These are phyloP conservation scores for Tolypocladium nubicola DNA, from an alignment of 2,329 filamentous ascomycete species.

Conservation along the genomic window DNA sequence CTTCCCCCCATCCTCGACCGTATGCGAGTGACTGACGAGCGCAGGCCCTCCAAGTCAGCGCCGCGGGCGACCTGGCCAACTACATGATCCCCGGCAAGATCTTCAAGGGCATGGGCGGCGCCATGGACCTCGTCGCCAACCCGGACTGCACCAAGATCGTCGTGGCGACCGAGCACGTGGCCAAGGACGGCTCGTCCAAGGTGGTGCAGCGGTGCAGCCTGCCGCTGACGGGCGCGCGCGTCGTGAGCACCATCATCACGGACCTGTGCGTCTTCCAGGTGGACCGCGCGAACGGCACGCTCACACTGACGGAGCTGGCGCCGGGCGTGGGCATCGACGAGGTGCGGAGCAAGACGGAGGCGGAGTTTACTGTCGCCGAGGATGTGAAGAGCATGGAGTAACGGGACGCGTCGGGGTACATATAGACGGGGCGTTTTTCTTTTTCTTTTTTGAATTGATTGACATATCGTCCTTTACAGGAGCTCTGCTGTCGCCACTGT, in stretches of 20 bases:
- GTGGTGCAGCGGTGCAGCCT: constrained; percentile 53
- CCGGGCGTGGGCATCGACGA: constrained; percentile 59
- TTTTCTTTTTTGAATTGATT: neutral
- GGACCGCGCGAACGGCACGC: constrained; percentile 46
- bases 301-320: constrained; percentile 62
- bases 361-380: constrained; percentile 52
- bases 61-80: constrained; percentile 71
- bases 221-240: constrained; percentile 54
- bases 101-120: constrained; percentile 78
- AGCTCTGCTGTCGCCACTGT: too few species aligned
- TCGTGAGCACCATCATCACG: constrained; percentile 64
- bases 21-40: neutral
- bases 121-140: constrained; percentile 64
- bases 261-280: constrained; percentile 67
- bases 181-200: constrained; percentile 58
- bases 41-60: constrained; percentile 64
- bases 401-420: neutral
- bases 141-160: constrained; percentile 63
- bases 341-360: constrained; percentile 59
- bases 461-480: too few species aligned
- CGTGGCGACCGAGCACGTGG: constrained; percentile 58
- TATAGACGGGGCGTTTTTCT: neutral
- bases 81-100: constrained; percentile 87
- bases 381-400: constrained; percentile 38
- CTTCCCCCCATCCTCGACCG: too few species aligned